Evolutionary conservation across 305 asterid species (phyloP), one percentile per base, ranked within the genome.

Genomic region (Lippia alba): DNA sequence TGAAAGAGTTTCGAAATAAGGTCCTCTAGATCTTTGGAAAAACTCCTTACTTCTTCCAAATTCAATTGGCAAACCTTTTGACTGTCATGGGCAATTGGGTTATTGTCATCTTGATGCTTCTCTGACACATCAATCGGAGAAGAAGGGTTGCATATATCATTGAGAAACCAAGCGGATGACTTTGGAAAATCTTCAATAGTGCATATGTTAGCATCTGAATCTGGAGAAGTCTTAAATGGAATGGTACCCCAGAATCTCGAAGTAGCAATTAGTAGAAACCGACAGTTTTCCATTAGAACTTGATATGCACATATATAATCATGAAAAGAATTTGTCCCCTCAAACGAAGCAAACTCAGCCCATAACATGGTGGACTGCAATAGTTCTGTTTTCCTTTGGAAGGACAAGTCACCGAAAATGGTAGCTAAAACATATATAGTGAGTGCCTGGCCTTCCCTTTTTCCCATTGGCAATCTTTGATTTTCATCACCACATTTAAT

Each of bases 301-400:
- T 94, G 97, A 82, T 89, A 94, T 40, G 98, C 94, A 82, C 83
- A 86, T 75, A 94, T 86, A 78, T 88, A 87, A 77, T 94, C 98
- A 78, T 74, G 89, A 78, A 83, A 88, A 67, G 77, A 66, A 63
- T 79, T 78, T 72, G 88, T 87, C 61, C 80, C 89, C 82, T 77
- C 96, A 50, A 67, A 66, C 17, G 83, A 77, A 45, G 98, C 78
- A 78, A 92, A 92, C 71, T 87, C 96, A 50, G 92, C 96, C 91
- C 88, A 90, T 72, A 71, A 59, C 53, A 80, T 45, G 46, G 91
- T 65, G 64, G 86, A 83, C 67, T 79, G 83, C 70, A 94, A 56
- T 69, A 90, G 68, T 79, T 89, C 91, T 44, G 72, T 74, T 76
- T 90, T 87, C 67, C 86, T 53, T 59, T 67, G 81, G 71, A 84